phyloP scores from a whole-genome alignment of 1,139 yeast genomes.

The Keqinozyma sinolaborantium region DNA sequence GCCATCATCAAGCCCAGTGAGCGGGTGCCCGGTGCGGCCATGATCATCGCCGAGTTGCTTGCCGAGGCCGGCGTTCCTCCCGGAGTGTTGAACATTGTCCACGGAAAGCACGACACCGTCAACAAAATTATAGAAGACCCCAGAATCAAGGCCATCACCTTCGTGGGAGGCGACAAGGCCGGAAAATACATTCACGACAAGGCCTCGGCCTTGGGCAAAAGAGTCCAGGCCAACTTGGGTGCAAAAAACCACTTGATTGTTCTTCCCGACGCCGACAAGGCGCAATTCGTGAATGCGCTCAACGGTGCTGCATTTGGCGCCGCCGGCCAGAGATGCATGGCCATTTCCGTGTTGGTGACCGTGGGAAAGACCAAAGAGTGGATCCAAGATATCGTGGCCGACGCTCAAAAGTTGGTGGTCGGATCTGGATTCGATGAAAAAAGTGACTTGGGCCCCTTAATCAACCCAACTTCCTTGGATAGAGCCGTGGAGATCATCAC shows the following conservation, averaged over 20 bases:
- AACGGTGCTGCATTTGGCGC: slow-evolving; percentile 84
- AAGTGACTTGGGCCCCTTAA: slow-evolving; percentile 72
- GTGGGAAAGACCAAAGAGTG: slow-evolving; percentile 69
- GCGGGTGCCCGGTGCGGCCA: slow-evolving; percentile 76
- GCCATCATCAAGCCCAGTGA: slow-evolving; percentile 76
- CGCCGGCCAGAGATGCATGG: slow-evolving; percentile 86
- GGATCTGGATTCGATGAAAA: slow-evolving; percentile 64
- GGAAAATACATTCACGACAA: slow-evolving; percentile 70
- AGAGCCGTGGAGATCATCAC: slow-evolving; percentile 55
- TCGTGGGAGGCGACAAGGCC: slow-evolving; percentile 76
- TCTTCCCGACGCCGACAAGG: slow-evolving; percentile 69
- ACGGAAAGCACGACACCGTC: slow-evolving; percentile 75
- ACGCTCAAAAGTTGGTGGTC: slow-evolving; percentile 56
- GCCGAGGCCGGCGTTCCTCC: slow-evolving; percentile 77
- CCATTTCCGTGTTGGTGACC: slow-evolving; percentile 71
- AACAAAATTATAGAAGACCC: slow-evolving; percentile 74
- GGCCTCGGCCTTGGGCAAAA: slow-evolving; percentile 67
- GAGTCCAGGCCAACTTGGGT: slow-evolving; percentile 77
- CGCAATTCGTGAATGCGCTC: slow-evolving; percentile 62
- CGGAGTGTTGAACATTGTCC: slow-evolving; percentile 72
- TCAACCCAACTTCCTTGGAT: slow-evolving; percentile 54
- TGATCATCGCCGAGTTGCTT: slow-evolving; percentile 72
- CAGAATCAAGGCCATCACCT: slow-evolving; percentile 73
- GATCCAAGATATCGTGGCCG: slow-evolving; percentile 57
- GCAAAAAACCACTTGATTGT: slow-evolving; percentile 77